A percentile compares a stretch with the other conserved stretches of the same genome.
Evolutionary conservation across 202 grass and related monocot genomes (phyloP).

Genomic region (Musa balbisiana): DNA sequence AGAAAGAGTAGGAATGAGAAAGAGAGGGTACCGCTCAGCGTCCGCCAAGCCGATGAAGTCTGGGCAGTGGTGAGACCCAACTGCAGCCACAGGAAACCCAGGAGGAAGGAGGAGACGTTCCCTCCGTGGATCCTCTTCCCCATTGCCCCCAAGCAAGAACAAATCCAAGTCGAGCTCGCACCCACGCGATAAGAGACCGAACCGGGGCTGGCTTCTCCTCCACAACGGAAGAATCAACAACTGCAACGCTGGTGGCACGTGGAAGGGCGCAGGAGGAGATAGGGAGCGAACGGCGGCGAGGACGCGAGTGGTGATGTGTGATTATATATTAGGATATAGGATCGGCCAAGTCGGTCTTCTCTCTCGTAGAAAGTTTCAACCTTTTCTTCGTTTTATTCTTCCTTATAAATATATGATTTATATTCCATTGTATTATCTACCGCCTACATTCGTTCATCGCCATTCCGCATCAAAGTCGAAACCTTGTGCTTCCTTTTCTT

Average conservation of each 20-base stretch:
- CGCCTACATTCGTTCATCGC: no score
- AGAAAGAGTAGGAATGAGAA: not conserved
- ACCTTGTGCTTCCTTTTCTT: no score
- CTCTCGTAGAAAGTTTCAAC: not conserved
- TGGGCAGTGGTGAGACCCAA: conserved; percentile 29
- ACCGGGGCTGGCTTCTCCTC: not conserved
- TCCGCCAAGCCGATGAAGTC: conserved; percentile 43
- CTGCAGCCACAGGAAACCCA: conserved; percentile 26
- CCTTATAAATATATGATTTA: not conserved
- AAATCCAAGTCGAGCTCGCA: not conserved
- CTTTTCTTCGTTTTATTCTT: not conserved
- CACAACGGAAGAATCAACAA: not conserved
- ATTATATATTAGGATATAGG: not conserved
- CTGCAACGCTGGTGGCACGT: not conserved
- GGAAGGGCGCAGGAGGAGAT: not conserved
- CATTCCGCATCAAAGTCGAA: no score
- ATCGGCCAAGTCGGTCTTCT: not conserved
- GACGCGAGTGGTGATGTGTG: not conserved
- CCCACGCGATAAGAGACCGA: not conserved
- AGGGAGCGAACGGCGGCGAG: not conserved
- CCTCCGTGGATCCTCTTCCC: conserved; percentile 5
- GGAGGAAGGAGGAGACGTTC: conserved; percentile 25
- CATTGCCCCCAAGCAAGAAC: not conserved
- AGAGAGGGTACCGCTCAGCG: conserved; percentile 39
- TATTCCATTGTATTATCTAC: no score